Conservation (phyloP, 257 asterid genomes). For the Solanum habrochaites region DNA sequence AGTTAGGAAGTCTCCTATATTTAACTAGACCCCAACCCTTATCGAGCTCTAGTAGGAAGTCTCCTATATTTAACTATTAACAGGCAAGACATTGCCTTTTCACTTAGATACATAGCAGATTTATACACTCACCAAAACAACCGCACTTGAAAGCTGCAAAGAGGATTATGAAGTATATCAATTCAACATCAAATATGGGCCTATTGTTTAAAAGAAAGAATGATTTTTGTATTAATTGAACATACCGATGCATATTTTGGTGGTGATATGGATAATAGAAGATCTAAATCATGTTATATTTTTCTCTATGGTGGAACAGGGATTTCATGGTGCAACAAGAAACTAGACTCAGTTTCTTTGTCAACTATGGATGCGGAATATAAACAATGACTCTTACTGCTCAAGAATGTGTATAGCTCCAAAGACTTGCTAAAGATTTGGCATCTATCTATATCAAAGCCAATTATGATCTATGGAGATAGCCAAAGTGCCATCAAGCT, state of each 20-base stretch:
- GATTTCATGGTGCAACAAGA: not conserved
- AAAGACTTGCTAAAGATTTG: not conserved
- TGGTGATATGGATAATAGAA: not conserved
- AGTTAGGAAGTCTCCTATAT: not conserved
- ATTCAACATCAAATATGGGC: not conserved
- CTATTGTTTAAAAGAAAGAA: not conserved
- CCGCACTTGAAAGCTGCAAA: not conserved
- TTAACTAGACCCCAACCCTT: not conserved
- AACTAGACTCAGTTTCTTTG: not conserved
- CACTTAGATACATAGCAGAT: not conserved
- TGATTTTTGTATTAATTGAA: not conserved
- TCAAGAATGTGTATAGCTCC: not conserved
- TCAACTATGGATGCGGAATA: not conserved
- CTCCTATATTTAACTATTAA: not conserved
- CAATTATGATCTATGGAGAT: not conserved
- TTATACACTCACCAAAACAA: not conserved
- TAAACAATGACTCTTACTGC: not conserved
- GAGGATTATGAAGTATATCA: not conserved
- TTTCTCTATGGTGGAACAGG: not conserved
- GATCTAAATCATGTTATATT: not conserved
- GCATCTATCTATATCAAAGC: not conserved
- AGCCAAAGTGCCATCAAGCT: not conserved
- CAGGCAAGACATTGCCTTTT: not conserved
- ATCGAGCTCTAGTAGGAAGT: not conserved
- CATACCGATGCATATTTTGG: not conserved